Conservation (phyloP, 2,329 filamentous ascomycete genomes). For the Botrytis elliptica region DNA sequence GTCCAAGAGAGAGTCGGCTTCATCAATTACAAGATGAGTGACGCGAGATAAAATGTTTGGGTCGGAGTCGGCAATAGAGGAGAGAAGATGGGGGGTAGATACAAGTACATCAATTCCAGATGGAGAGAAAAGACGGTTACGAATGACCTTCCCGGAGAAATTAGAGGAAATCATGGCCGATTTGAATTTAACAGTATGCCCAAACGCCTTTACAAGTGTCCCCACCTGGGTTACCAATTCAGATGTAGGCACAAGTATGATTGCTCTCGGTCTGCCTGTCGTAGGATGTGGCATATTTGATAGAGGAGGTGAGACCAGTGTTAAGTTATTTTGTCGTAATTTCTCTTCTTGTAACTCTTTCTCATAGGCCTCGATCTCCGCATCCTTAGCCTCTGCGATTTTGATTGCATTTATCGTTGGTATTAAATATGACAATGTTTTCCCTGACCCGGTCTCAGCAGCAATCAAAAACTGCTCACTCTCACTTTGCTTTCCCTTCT, state of each 20-base stretch:
- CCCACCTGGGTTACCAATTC: constrained; percentile 90
- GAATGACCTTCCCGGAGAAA: constrained; percentile 74
- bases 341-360: constrained; percentile 58
- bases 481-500: constrained; percentile 38
- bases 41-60: constrained; percentile 93
- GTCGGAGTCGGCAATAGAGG: constrained; percentile 83
- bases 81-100: constrained; percentile 83
- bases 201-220: constrained; percentile 73
- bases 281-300: constrained; percentile 67
- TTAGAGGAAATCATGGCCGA: constrained; percentile 78
- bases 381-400: constrained; percentile 63
- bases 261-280: constrained; percentile 74
- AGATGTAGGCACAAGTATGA: constrained; percentile 87
- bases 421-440: constrained; percentile 89
- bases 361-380: constrained; percentile 56
- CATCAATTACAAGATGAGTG: constrained; percentile 84
- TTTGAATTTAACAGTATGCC: constrained; percentile 84
- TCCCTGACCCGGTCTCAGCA: constrained; percentile 95
- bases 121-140: constrained; percentile 77
- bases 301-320: constrained; percentile 56
- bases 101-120: constrained; percentile 82
- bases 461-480: constrained; percentile 72
- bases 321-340: constrained; percentile 57
- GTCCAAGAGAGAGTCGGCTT: constrained; percentile 94
- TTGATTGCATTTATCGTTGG: constrained; percentile 86